A percentile compares a stretch with the other conserved stretches of the same genome.
phyloP scores from a whole-genome alignment of 202 grass and related monocot genomes.

The Setaria italica region DNA sequence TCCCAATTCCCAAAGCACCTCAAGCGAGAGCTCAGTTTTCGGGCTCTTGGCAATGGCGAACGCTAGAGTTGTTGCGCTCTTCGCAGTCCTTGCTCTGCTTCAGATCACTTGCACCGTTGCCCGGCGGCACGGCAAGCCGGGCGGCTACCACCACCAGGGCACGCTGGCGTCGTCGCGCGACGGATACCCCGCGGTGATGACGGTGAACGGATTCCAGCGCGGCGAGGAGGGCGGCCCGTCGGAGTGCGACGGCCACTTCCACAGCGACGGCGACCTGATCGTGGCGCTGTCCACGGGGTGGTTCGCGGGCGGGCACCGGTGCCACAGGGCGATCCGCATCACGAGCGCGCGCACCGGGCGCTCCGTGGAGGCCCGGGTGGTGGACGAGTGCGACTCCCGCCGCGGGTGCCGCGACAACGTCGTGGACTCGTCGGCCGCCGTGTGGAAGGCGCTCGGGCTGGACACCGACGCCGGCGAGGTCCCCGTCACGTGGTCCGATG shows the following conservation, averaged over 20 bases:
- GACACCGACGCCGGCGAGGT: conserved; percentile 16
- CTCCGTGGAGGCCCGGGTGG: conserved; percentile 46
- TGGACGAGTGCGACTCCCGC: conserved; percentile 65
- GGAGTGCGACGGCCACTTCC: conserved; percentile 39
- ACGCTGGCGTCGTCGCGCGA: too few relatives aligned
- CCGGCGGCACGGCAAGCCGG: not conserved
- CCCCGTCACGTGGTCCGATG: conserved; percentile 44
- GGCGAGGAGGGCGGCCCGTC: conserved; percentile 12
- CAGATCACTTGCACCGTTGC: not conserved
- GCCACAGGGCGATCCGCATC: conserved; percentile 46
- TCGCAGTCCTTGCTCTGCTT: conserved; percentile 2
- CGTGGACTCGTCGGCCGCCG: conserved; percentile 46
- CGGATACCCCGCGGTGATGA: conserved; percentile 15
- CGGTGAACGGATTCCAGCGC: conserved; percentile 42
- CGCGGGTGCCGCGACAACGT: conserved; percentile 51
- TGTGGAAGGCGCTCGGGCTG: conserved; percentile 50
- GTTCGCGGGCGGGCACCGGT: conserved; percentile 38
- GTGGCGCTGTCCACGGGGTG: conserved; percentile 54
- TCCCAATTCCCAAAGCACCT: not conserved
- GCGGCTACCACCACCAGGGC: too few relatives aligned
- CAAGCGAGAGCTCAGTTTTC: not conserved
- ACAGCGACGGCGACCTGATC: conserved; percentile 34
- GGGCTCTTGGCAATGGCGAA: not conserved
- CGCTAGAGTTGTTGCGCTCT: not conserved
- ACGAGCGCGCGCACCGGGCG: conserved; percentile 8